A percentile compares a stretch with the other conserved stretches of the same genome.
phyloP scores from a whole-genome alignment of 1,284 basidiomycete species.

The Puccinia horiana region DNA sequence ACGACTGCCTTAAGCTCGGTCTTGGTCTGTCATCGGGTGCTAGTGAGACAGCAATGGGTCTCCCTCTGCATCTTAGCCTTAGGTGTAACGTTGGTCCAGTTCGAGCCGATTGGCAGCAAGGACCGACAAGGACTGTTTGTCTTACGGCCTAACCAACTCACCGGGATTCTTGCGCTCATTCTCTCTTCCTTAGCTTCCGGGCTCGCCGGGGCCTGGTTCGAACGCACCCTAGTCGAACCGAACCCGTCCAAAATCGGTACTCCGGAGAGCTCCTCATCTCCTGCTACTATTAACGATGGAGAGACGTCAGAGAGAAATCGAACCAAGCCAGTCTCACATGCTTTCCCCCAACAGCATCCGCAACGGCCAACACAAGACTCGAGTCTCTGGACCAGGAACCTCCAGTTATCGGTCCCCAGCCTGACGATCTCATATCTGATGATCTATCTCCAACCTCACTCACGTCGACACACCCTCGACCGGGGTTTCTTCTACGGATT shows the following conservation, averaged over 20 bases:
- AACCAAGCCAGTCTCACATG: not conserved
- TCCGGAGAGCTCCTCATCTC: not conserved
- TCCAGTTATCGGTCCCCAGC: constrained; percentile 18
- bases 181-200: constrained; percentile 16
- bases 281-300: not conserved
- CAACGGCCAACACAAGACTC: not conserved
- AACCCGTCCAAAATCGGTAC: not conserved
- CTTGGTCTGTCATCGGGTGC: not conserved
- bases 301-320: not conserved
- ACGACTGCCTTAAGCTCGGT: constrained; percentile 28
- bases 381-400: constrained; percentile 25
- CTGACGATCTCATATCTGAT: constrained; percentile 13
- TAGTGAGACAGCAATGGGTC: constrained; percentile 2
- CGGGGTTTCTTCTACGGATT: constrained; percentile 36
- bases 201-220: constrained; percentile 28
- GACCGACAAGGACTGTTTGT: not conserved
- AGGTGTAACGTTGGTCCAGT: constrained; percentile 31
- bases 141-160: not conserved
- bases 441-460: constrained; percentile 33
- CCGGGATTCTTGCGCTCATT: not conserved
- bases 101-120: not conserved
- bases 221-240: constrained; percentile 6
- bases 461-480: not conserved
- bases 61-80: constrained; percentile 1
- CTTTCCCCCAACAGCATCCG: not conserved